Evolutionary conservation across 208 protist species (phyloP), one percentile per base, ranked within the genome.

Genomic region (Tritrichomonas foetus): DNA sequence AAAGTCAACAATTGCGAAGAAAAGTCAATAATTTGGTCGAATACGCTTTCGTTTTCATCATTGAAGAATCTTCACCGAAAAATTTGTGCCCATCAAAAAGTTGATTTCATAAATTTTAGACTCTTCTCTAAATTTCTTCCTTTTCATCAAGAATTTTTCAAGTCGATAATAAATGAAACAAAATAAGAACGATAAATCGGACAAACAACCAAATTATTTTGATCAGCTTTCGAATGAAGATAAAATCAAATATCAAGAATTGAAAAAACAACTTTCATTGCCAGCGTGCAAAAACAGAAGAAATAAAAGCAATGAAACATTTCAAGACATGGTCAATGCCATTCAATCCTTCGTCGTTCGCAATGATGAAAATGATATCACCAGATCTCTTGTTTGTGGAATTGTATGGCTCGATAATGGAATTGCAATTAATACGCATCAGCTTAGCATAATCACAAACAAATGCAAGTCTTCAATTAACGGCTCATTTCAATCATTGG

Each of bases 401-500:
- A 36, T 82, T 44, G 47, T 25, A 8, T 82, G 74, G 74, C 74
- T 82, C 41, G 14, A 25, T 25, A 20, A 14, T 47, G 74, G 74
- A 53, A 82, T 82, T 49, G 74, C 74, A 82, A 82, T 82, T n/a
- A 82, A 82, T 82, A 82, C n/a, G 11, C 33, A 41, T 47, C 74
- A 82, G 50, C 41, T 82, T n/a, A 14, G 41, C 11, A 44, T 82
- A n/a, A 50, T 82, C 30, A 82, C 50, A 25, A 41, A 82, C 30
- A 82, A 50, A 25, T 82, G 74, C 41, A 82, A 82, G 30, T 82
- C 74, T 53, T 82, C 74, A 22, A 82, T 82, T 47, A 82, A 82
- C 30, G 74, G 74, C 16, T 82, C 74, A 33, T 41, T 82, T 20
- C 74, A 82, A 44, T 50, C 20, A 44, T 50, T 82, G 74, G 74